Evolutionary conservation across 345 rosid genomes (phyloP), one percentile per base, ranked within the genome.

Genomic region (Brassica juncea): DNA sequence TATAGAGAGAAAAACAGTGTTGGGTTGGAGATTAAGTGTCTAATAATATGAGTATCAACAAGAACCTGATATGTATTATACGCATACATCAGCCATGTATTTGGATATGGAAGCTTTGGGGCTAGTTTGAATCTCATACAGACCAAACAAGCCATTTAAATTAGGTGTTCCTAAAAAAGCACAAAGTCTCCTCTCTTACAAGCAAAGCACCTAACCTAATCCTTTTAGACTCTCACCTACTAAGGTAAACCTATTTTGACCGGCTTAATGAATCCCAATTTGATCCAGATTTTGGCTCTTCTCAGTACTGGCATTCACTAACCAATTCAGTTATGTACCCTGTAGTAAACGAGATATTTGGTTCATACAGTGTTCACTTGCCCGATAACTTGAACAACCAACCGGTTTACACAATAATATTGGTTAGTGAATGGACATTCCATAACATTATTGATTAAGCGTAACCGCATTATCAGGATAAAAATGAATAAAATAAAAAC

Each of bases 111-210:
- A 23, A 71, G 67, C 76, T 78, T 65, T 76, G 68, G 79, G 31
- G 6, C 39, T 44, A 28, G 63, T 14, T 12, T 55, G 58, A 69
- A 35, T 10, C 34, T 8, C 31, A 3, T 35, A 28, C 47, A 71
- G 25, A 77, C 61, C 68, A 66, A 72, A 66, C 28, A 27, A 78
- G 71, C 42, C 72, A 64, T 55, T 57, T 28, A 66, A 66, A 73
- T 73, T 73, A 73, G 71, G 70, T 79, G 70, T 61, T 68, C 44
- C 47, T 73, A 49, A 71, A 66, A 72, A 68, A 68, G 2, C 31
- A 35, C 75, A 21, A 73, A 68, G 25, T 79, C 74, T 73, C 75
- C 74, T 73, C 30, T 73, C 75, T 68, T 49, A 68, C 74, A 73
- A 79, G 78, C 82, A 79, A 79, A 68, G 74, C 78, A 68, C 70